phyloP scores from a whole-genome alignment of 768 basidiomycete species.

The Coprinopsis marcescibilis region DNA sequence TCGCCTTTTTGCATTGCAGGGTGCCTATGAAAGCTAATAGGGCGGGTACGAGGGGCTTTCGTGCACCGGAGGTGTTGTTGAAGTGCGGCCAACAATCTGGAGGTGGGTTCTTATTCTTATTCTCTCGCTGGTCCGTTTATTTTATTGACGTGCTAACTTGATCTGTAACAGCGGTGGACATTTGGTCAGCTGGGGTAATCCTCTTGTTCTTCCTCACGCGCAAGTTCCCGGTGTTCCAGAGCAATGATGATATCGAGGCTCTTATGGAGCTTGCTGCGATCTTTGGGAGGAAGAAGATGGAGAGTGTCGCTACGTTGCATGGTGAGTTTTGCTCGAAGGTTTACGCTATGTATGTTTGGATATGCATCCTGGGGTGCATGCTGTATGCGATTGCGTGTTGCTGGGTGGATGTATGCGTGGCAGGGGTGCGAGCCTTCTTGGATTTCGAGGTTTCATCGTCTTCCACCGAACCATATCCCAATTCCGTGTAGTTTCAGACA shows the following conservation, averaged over 20 bases:
- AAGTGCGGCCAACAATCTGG: conserved; percentile 93
- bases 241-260: conserved; percentile 91
- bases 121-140: background rate
- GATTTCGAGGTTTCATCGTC: too few relatives aligned
- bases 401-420: too few relatives aligned
- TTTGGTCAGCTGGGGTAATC: conserved; percentile 94
- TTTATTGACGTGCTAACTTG: background rate
- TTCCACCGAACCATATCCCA: too few relatives aligned
- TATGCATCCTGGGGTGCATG: background rate
- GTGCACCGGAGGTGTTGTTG: conserved; percentile 92
- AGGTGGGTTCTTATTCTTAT: conserved; percentile 43
- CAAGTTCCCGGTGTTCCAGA: conserved; percentile 93
- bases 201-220: conserved; percentile 86
- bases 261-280: conserved; percentile 91
- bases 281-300: conserved; percentile 78
- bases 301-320: conserved; percentile 80
- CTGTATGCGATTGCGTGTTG: too few relatives aligned
- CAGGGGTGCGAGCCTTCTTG: too few relatives aligned
- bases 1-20: too few relatives aligned
- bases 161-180: conserved; percentile 71
- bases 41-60: conserved; percentile 94
- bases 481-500: too few relatives aligned
- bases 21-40: conserved; percentile 89
- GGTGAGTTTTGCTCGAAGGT: too few relatives aligned
- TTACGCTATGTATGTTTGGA: too few relatives aligned